phyloP scores from a whole-genome alignment of 2,329 filamentous ascomycete species.

The Colletotrichum neosansevieriae region DNA sequence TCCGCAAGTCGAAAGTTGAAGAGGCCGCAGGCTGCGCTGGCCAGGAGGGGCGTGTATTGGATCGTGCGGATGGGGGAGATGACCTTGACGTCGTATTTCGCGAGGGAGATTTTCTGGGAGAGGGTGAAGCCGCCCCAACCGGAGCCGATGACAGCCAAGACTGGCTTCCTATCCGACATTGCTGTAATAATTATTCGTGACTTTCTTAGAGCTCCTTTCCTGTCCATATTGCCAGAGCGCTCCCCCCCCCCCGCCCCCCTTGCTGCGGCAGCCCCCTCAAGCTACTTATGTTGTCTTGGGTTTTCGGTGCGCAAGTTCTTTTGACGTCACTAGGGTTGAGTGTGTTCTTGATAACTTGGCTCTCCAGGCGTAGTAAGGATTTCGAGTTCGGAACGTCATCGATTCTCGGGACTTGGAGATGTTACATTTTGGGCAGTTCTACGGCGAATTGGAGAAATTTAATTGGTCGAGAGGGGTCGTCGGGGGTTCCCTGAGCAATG shows the following conservation, averaged over 20 bases:
- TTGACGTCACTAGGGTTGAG: conserved; percentile 25
- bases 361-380: conserved; percentile 4
- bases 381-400: conserved; percentile 31
- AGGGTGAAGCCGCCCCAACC: conserved; percentile 75
- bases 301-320: not conserved
- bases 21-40: conserved; percentile 95
- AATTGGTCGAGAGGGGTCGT: conserved; percentile 6
- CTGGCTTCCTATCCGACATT: conserved; percentile 9
- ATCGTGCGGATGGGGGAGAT: conserved; percentile 99
- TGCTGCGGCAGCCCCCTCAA: no score
- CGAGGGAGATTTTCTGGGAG: conserved; percentile 80
- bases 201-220: not conserved
- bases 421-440: conserved; percentile 11
- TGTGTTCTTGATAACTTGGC: not conserved
- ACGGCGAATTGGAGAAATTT: not conserved
- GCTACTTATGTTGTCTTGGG: conserved; percentile 13
- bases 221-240: not conserved
- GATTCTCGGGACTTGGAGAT: conserved; percentile 7
- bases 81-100: conserved; percentile 99
- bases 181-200: no score
- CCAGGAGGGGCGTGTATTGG: conserved; percentile 96
- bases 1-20: conserved; percentile 99
- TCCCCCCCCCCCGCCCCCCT: not conserved
- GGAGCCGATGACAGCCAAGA: conserved; percentile 71
- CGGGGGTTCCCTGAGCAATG: conserved; percentile 10